Evolutionary conservation across 2,329 filamentous ascomycete species (phyloP), one percentile per base, ranked within the genome.

Genomic region (Diplodia intermedia): DNA sequence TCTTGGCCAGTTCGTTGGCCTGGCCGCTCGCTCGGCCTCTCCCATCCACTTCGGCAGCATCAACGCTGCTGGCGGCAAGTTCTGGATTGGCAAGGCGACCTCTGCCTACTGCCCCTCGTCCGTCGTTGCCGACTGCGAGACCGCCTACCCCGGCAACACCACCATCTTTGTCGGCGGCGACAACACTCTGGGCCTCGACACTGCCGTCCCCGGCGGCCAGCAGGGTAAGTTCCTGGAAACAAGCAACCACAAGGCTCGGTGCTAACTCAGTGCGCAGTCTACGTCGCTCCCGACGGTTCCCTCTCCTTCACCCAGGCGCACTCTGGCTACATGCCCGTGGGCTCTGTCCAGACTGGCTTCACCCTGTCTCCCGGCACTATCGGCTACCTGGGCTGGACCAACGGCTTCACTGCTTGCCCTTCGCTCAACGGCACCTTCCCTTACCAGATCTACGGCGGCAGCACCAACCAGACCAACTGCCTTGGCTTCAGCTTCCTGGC

Each of bases 201-300:
- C 86, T 38, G 74, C 82, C 36, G 88, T 90, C 4, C 88, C 88
- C 5, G 88, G 88, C 33, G 89, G 89, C 31, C 88, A 91, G 72
- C 78, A 82, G 68, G 82, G 73, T 74, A 68, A 68, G 68, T 54
- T 54, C 43, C 26, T 6, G n/a, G 18, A 38, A 8, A 14, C 23
- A 31, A 31, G 15, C 11, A 31, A 26, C 18, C n/a, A 26, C n/a
- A 40, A 1, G 20, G 8, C 43, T 3, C 11, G 29, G 29, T 20
- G 50, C 69, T 72, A 54, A 71, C 52, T 11, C 47, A 12, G 15
- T 20, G 7, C 23, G 18, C 67, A 75, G 76, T 89, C 72, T 91
- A 87, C 75, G 81, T 90, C 68, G 80, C 78, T 3, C 79, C 83
- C 3, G 76, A 81, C 31, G 89, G 88, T 6, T 79, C 82, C 11